Conservation (phyloP, 73 alveolate genomes). For the Paramecium sonneborni region DNA sequence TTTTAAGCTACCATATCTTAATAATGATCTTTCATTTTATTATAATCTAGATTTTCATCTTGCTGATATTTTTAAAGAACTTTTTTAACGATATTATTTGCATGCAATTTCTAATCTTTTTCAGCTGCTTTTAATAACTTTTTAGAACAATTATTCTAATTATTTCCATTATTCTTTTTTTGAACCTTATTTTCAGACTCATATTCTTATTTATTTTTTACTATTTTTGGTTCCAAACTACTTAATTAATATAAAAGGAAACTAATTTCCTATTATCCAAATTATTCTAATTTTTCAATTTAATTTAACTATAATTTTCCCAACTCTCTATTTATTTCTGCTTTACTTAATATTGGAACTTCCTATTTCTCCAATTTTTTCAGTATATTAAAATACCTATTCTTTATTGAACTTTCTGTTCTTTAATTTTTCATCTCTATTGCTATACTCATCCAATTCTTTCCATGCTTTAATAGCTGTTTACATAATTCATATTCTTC, state of each 20-base stretch:
- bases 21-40: conserved; percentile 5
- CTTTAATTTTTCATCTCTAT: background rate
- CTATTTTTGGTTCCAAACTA: background rate
- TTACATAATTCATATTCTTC: background rate
- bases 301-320: background rate
- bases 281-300: background rate
- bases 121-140: background rate
- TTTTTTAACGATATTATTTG: background rate
- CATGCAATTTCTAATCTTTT: conserved; percentile 12
- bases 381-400: background rate
- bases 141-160: background rate
- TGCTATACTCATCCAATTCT: conserved; percentile 14
- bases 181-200: background rate
- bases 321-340: background rate
- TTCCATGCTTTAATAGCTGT: background rate
- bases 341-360: background rate
- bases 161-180: background rate
- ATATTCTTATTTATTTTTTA: background rate
- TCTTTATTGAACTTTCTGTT: conserved; percentile 6
- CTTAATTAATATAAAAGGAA: background rate
- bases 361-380: background rate
- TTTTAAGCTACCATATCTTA: conserved; percentile 1
- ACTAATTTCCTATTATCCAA: background rate
- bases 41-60: conserved; percentile 1
- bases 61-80: background rate